These are phyloP conservation scores for Cutaneotrichosporon cutaneum DNA, from an alignment of 1,284 basidiomycete species.

Conservation along the genomic window DNA sequence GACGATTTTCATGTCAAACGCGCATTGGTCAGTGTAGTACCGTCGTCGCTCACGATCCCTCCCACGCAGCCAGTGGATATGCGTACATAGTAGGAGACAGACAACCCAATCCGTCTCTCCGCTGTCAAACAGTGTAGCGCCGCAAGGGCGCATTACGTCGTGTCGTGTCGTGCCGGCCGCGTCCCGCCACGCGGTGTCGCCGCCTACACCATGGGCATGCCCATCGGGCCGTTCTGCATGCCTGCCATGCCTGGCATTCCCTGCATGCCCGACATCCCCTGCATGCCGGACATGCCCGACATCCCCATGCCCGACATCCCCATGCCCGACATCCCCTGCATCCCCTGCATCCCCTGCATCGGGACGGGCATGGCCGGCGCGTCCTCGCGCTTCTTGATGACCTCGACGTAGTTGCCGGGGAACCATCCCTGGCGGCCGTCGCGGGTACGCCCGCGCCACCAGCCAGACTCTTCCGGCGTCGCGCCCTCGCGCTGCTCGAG, in stretches of 20 bases:
- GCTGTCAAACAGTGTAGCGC: neutral
- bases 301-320: neutral
- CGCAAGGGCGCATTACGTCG: neutral
- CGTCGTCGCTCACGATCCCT: too few species aligned
- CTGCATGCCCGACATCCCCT: too few species aligned
- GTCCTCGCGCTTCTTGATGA: constrained; percentile 27
- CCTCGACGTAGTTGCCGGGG: constrained; percentile 73
- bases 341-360: neutral
- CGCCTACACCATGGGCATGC: neutral
- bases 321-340: neutral
- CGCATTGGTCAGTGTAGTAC: too few species aligned
- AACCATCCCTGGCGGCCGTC: constrained; percentile 97
- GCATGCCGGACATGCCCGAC: neutral
- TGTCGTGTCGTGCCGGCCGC: neutral
- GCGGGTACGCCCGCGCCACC: constrained; percentile 94
- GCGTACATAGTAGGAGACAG: neutral
- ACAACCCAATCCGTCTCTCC: neutral
- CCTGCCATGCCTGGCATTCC: neutral
- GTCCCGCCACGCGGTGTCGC: neutral
- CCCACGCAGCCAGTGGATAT: neutral
- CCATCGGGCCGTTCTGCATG: neutral
- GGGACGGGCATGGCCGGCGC: neutral
- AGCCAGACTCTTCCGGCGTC: constrained; percentile 77
- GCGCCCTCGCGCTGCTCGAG: constrained; percentile 77
- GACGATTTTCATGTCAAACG: neutral